Evolutionary conservation across 495 filamentous ascomycete genomes (phyloP).

Genomic region (Xylaria castorea): DNA sequence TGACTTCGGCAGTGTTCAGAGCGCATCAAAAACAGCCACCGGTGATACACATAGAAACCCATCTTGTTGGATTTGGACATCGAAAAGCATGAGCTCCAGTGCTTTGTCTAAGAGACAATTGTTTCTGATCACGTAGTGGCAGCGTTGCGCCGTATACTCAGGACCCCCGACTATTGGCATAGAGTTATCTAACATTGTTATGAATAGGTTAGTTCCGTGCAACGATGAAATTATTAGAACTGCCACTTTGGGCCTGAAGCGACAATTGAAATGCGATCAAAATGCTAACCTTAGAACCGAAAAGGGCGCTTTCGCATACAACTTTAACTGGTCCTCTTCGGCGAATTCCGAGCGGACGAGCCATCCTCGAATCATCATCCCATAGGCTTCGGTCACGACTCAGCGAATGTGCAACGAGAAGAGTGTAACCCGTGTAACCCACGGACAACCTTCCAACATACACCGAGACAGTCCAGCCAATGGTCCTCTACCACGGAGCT

Average conservation of each 20-base stretch:
- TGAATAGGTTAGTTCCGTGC: neutral
- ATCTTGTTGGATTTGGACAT: neutral
- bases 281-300: neutral
- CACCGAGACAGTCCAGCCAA: conserved; percentile 3
- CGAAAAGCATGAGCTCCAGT: neutral
- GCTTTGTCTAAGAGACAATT: neutral
- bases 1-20: neutral
- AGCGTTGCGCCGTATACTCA: neutral
- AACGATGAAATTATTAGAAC: neutral
- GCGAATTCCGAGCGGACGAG: conserved; percentile 9
- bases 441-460: neutral
- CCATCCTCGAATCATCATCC: conserved; percentile 6
- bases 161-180: neutral
- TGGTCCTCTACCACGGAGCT: neutral
- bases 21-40: neutral
- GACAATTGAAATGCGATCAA: neutral
- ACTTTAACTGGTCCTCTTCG: neutral
- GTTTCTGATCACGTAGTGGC: neutral
- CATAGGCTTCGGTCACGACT: neutral
- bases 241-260: neutral
- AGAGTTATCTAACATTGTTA: neutral
- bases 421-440: neutral
- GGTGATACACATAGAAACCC: neutral
- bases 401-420: conserved; percentile 9
- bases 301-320: conserved; percentile 4